Evolutionary conservation across 73 alveolate genomes (phyloP).

Genomic region (Stentor coeruleus): DNA sequence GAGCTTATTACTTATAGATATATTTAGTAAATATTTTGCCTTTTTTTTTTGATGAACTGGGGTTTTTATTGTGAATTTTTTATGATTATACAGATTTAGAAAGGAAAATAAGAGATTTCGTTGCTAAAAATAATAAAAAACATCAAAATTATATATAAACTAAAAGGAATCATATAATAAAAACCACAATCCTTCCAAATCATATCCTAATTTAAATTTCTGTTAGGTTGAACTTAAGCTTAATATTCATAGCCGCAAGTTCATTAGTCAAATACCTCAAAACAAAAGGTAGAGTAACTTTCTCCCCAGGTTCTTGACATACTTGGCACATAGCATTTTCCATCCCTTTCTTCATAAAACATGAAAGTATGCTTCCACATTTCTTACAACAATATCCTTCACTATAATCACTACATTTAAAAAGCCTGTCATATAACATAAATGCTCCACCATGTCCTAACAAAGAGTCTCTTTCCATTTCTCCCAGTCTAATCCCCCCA

Average conservation of each 20-base stretch:
- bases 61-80: no score
- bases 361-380: constrained; percentile 87
- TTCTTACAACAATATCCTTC: constrained; percentile 90
- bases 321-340: constrained; percentile 23
- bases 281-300: constrained; percentile 94
- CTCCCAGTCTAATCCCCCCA: constrained; percentile 99
- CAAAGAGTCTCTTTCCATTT: constrained; percentile 99
- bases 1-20: no score
- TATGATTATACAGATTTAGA: no score
- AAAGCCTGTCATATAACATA: constrained; percentile 94
- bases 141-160: no score
- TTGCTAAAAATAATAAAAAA: no score
- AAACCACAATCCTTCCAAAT: no score
- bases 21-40: no score
- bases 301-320: constrained; percentile 39
- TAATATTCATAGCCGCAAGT: constrained; percentile 96
- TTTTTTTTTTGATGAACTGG: no score
- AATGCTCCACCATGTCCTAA: constrained; percentile 98
- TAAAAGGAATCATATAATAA: no score
- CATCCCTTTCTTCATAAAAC: neutral
- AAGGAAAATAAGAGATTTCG: no score
- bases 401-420: constrained; percentile 95
- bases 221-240: constrained; percentile 57
- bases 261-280: constrained; percentile 93
- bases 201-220: no score